These are phyloP conservation scores for Colletotrichum sp. DNA, from an alignment of 2,329 filamentous ascomycete species.

Conservation along the genomic window DNA sequence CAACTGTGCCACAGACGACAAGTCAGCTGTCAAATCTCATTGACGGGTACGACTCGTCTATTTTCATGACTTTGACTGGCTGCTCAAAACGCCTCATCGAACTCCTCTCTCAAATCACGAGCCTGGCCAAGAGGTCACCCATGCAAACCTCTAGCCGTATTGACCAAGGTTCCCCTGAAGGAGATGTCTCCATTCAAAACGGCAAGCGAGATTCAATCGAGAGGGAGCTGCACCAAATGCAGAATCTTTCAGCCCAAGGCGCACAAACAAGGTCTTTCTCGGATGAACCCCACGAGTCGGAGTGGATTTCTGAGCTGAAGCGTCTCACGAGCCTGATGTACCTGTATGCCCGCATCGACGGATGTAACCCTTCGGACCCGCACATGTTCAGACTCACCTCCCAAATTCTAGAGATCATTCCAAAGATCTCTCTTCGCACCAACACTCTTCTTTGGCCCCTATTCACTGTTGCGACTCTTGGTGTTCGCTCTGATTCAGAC, in stretches of 20 bases:
- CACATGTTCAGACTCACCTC: background rate
- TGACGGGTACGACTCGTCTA: background rate
- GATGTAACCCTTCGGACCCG: background rate
- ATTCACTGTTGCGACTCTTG: background rate
- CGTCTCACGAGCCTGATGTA: background rate
- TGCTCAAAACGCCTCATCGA: background rate
- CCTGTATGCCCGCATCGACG: background rate
- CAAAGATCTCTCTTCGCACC: background rate
- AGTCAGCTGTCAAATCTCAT: background rate
- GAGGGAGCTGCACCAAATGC: background rate
- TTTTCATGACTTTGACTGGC: background rate
- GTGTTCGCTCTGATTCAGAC: background rate
- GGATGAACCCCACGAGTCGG: background rate
- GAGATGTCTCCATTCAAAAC: background rate
- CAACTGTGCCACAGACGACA: background rate
- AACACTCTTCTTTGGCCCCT: background rate
- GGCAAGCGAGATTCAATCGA: background rate
- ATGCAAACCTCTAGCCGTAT: background rate
- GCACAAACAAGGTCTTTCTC: accelerated
- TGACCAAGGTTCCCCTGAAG: background rate
- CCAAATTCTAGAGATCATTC: background rate
- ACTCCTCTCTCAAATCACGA: background rate
- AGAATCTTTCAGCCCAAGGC: background rate
- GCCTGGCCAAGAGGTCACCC: background rate
- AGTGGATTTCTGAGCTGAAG: background rate